A percentile compares a stretch with the other conserved stretches of the same genome.
These are phyloP conservation scores for Talaromyces amestolkiae DNA, from an alignment of 2,329 filamentous ascomycete genomes.

Conservation along the genomic window DNA sequence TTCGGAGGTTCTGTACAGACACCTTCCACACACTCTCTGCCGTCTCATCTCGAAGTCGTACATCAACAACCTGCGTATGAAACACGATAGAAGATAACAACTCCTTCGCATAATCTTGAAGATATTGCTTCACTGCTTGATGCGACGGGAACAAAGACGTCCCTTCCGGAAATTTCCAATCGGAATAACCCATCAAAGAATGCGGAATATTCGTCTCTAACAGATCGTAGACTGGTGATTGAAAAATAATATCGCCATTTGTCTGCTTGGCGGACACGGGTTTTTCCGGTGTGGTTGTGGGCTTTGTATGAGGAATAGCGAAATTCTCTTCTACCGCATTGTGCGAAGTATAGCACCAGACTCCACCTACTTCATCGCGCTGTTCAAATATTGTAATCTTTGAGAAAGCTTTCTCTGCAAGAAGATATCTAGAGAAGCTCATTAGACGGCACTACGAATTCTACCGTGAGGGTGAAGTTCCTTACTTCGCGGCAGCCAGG, in stretches of 20 bases:
- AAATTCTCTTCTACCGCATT: slow-evolving; percentile 46
- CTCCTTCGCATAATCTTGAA: slow-evolving; percentile 68
- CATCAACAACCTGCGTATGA: slow-evolving; percentile 65
- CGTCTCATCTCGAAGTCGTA: slow-evolving; percentile 45
- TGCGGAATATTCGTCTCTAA: slow-evolving; percentile 87
- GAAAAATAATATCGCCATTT: slow-evolving; percentile 63
- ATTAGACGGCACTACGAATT: not conserved
- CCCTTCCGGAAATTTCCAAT: slow-evolving; percentile 62
- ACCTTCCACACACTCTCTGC: slow-evolving; percentile 58
- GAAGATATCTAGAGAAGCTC: slow-evolving; percentile 57
- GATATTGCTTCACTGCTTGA: slow-evolving; percentile 68
- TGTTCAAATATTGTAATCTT: slow-evolving; percentile 80
- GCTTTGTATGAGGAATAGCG: slow-evolving; percentile 49
- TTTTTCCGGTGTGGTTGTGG: slow-evolving; percentile 64
- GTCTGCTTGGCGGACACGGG: slow-evolving; percentile 38
- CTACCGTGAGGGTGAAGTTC: not conserved
- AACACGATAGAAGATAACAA: slow-evolving; percentile 67
- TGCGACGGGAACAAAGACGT: slow-evolving; percentile 73
- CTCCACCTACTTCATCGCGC: slow-evolving; percentile 70
- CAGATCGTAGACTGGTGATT: slow-evolving; percentile 79
- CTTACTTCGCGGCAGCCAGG: slow-evolving; percentile 16
- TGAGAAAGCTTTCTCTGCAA: slow-evolving; percentile 67
- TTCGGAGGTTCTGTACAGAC: slow-evolving; percentile 52
- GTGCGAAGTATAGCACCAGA: slow-evolving; percentile 72
- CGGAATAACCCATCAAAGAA: slow-evolving; percentile 75